A percentile compares a stretch with the other conserved stretches of the same genome.
Evolutionary conservation across 2,329 filamentous ascomycete species (phyloP).

Genomic region (Myotisia sp.): DNA sequence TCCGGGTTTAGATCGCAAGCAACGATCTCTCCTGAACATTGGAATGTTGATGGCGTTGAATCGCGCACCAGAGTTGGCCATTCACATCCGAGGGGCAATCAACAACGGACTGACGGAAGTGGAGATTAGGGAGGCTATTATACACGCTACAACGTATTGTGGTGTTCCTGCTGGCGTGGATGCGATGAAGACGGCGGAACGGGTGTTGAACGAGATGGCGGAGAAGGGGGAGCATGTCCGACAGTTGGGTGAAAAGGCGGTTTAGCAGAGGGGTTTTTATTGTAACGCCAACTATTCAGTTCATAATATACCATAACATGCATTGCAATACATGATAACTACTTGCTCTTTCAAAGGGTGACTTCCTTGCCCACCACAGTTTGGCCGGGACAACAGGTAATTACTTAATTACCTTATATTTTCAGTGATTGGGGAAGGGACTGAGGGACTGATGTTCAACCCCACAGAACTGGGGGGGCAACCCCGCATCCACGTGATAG

Average conservation of each 20-base stretch:
- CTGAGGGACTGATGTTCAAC: too few species aligned
- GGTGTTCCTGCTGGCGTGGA: slow-evolving; percentile 43
- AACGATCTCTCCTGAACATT: slow-evolving; percentile 49
- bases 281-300: too few species aligned
- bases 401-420: too few species aligned
- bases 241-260: slow-evolving; percentile 9
- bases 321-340: too few species aligned
- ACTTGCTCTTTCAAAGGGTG: too few species aligned
- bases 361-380: too few species aligned
- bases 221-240: slow-evolving; percentile 27
- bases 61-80: slow-evolving; percentile 43
- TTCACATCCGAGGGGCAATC: slow-evolving; percentile 48
- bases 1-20: slow-evolving; percentile 47
- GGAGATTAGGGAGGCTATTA: slow-evolving; percentile 47
- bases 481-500: too few species aligned
- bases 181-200: slow-evolving; percentile 40
- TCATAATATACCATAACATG: too few species aligned
- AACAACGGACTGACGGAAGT: slow-evolving; percentile 49
- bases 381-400: too few species aligned
- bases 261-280: too few species aligned
- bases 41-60: slow-evolving; percentile 52
- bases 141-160: slow-evolving; percentile 38
- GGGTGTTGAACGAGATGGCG: slow-evolving; percentile 39
- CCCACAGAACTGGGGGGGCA: too few species aligned
- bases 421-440: too few species aligned